phyloP scores from a whole-genome alignment of 78 protist species.

The Dictyostelium discoideum region dicty_2.7 NC_007089.4:5564501-5565000 shows the following conservation, averaged over 20 bases:
- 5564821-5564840: too few species aligned
- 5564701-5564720: conserved; percentile 2
- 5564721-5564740: too few species aligned
- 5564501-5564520: conserved; percentile 99
- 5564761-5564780: too few species aligned
- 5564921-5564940: background rate
- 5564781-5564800: too few species aligned
- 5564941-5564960: background rate
- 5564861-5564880: background rate
- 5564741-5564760: too few species aligned
- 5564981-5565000: background rate
- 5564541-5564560: conserved; percentile 99
- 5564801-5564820: too few species aligned
- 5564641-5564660: conserved; percentile 92
- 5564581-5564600: conserved; percentile 99
- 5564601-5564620: conserved; percentile 97
- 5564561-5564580: conserved; percentile 95
- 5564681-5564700: conserved; percentile 89
- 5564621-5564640: conserved; percentile 92
- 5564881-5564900: background rate
- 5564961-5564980: background rate
- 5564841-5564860: background rate
- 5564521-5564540: conserved; percentile 99
- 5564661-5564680: conserved; percentile 91
- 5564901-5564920: background rate